Evolutionary conservation across 345 rosid species (phyloP), one percentile per base, ranked within the genome.

Genomic region (Arabis alpina): DNA sequence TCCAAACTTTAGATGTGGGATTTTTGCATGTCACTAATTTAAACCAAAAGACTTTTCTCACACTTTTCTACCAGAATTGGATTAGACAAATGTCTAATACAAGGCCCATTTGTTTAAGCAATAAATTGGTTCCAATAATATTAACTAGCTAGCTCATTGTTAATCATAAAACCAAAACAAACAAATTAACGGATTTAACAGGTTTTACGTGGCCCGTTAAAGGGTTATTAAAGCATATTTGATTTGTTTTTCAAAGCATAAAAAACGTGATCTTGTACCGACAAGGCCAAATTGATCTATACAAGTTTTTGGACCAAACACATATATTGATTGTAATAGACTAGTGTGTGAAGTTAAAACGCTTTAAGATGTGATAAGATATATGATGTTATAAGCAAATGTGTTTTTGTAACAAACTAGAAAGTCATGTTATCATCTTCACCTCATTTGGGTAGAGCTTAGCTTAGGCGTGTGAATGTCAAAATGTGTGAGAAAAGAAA

Each of bases 371-470:
- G 44, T 58, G 54, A 57, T 57, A 41, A 54, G 71, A 54, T 16
- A 30, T 42, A 39, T 45, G 52, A 72, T 64, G 23, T 2, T n/a
- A 28, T 54, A 14, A 54, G 7, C 69, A 64, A 53, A 71, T 37
- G 36, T 55, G 54, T 53, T 74, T 19, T 74, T 37, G 63, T 71
- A 74, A 74, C 78, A 74, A 74, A 74, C 73, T 36, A 44, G 68
- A 74, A 68, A 74, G 73, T 44, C 51, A 37, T 67, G 73, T 44
- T 74, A 56, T 74, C 73, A 74, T 67, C 68, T 43, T 74, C 42
- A 25, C 73, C 56, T 48, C 13, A 30, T 51, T 67, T 66, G 50
- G 59, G 40, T 14, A 52, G 37, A 0, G 11, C 32, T 66, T 60
- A 58, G 23, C 37, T 60, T 74, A 74, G 16, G 56, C 63, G 62